Base-by-base conservation (phyloP, 257 asterid species). In the Avicennia marina region DNA sequence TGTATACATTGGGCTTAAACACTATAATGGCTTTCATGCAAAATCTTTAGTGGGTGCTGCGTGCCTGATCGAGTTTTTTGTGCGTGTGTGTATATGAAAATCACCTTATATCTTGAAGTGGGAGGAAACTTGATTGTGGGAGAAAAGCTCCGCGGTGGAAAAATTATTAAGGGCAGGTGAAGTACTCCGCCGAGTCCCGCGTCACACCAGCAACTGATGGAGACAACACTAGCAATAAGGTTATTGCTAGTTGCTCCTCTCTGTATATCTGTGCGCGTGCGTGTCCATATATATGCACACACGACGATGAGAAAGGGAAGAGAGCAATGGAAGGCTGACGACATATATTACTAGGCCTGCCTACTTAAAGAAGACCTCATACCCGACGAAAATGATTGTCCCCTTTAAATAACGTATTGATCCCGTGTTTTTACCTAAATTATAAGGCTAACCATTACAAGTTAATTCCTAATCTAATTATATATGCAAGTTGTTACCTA, bases 201-300 rank as follows among this genome's bases (percentile, higher is more conserved):
- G n/a, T 64, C 21, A 71, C 75, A 76, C 87, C 90, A 72, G 77
- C 80, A 67, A 66, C 71, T 77, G 85, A 80, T 48, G 51, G 75
- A 71, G 82, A 82, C 82, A 27, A 29, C 22, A 39, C 18, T 29
- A 2, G 33, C 60, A 15, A 25, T 51, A 13, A 12, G 7, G 6
- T 18, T 6, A 1, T 1, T 19, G 19, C 20, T 26, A n/a, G 1
- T 19, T 32, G 20, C 47, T 40, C 38, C 11, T 42, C 26, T 51
- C 11, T 52, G 16, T 40, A 6, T 34, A 10, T 40, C 39, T 41
- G 26, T 40, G 12, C 10, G 11, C 11, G 25, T 52, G 11, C 34
- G 9, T 33, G 15, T 32, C 3, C 41, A 19, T 54, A 32, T 41
- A 15, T 57, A 44, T 54, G 29, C n/a, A n/a, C n/a, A n/a, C n/a